Evolutionary conservation across 106 monocot species (phyloP), one percentile per base, ranked within the genome.

Genomic region (Iris macrosiphon): DNA sequence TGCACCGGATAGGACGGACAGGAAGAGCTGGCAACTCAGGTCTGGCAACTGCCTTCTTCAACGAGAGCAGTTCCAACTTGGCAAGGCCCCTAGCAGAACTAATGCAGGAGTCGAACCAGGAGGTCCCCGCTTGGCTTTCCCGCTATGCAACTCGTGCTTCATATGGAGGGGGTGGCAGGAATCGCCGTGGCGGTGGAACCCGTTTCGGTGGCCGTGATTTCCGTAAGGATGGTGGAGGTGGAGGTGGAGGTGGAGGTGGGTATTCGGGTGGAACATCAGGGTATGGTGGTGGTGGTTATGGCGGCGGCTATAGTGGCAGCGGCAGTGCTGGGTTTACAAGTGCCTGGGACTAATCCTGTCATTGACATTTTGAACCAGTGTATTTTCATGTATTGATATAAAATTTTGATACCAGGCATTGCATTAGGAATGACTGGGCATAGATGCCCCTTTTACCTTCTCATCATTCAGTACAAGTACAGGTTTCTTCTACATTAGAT

Each of bases 11-110:
- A 24, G 92, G 92, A 42, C 68, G 92, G 38, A 92, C 92, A 0
- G 92, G 92, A 8, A 68, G 92, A 59, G 92, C 92, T 14, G 92
- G 92, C 2, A 92, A 87, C 35, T 51, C 67, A 7, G 92, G 87
- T 0, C 55, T 92, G 7, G 92, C 92, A 0, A 92, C 92, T n/a
- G 92, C 86, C 22, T 87, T 92, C 68, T 92, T 92, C 82, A 83
- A 82, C 23, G 82, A 92, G 30, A 65, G 59, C 56, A 87, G 77
- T 61, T 13, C 55, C 37, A 67, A 70, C 0, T 24, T 89, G 31
- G 89, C 89, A 27, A 60, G 73, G 67, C 56, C 86, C 1, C 62
- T 92, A 14, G 14, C 76, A 3, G 92, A 92, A 28, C 76, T 92
- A 1, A 92, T 92, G 92, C 69, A 75, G 49, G 92, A 92, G 54